Percentiles rank a stretch among this genome's conserved stretches.
phyloP scores from a whole-genome alignment of 2,329 filamentous ascomycete genomes.

The Byssochlamys sp. region DNA sequence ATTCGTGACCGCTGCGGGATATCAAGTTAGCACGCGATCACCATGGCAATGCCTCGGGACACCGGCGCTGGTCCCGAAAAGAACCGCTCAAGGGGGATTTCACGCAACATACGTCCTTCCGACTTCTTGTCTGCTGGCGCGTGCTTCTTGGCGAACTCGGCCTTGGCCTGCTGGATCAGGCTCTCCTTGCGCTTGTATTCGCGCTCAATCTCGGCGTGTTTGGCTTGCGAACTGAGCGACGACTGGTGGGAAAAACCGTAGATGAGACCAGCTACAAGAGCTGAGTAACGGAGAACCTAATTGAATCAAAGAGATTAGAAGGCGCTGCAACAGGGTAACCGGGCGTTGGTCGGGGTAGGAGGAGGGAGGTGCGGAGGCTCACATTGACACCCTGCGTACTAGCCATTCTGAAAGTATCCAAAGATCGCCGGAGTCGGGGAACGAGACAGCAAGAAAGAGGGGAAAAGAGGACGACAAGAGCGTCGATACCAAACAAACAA shows the following conservation, averaged over 20 bases:
- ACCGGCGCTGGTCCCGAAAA: not conserved
- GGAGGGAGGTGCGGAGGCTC: constrained; percentile 15
- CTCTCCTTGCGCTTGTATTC: constrained; percentile 86
- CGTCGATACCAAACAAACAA: constrained; percentile 20
- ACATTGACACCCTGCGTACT: constrained; percentile 58
- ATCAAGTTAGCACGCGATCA: constrained; percentile 11
- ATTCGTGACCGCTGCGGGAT: constrained; percentile 56
- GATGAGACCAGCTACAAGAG: constrained; percentile 80
- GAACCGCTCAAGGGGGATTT: not conserved
- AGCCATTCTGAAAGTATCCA: constrained; percentile 46
- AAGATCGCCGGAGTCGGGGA: constrained; percentile 31
- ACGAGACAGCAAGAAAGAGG: constrained; percentile 27
- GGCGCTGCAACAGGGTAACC: not conserved
- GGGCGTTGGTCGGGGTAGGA: constrained; percentile 1
- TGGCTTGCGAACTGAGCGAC: constrained; percentile 62
- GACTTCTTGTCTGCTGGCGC: constrained; percentile 38
- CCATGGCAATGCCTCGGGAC: not conserved
- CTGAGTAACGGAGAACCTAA: constrained; percentile 94
- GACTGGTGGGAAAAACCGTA: constrained; percentile 94
- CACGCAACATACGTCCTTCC: constrained; percentile 26
- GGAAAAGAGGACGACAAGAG: constrained; percentile 18
- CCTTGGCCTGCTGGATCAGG: constrained; percentile 87
- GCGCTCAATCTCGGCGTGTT: constrained; percentile 59
- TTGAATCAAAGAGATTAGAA: constrained; percentile 15
- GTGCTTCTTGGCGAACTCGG: constrained; percentile 75